These are phyloP conservation scores for Funneliformis mosseae DNA, from an alignment of 192 early-diverging fungal genomes.

Conservation along the genomic window DNA sequence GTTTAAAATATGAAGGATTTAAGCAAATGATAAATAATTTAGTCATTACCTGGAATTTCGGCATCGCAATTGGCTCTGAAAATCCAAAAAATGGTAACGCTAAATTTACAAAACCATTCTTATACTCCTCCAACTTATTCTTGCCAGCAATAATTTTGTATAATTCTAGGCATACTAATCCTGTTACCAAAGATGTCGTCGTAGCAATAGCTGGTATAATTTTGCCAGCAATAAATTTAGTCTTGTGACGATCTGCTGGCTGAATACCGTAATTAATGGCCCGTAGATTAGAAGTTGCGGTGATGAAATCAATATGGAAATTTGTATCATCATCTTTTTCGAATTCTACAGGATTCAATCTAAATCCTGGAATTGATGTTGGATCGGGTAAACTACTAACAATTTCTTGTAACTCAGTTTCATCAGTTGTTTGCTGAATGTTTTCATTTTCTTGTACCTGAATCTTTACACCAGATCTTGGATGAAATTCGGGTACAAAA, in stretches of 20 bases:
- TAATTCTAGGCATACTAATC: slow-evolving; percentile 96
- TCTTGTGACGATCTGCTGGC: slow-evolving; percentile 75
- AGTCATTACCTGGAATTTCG: slow-evolving; percentile 62
- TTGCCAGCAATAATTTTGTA: slow-evolving; percentile 88
- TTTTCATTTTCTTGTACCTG: slow-evolving; percentile 90
- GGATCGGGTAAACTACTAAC: slow-evolving; percentile 74
- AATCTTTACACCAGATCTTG: slow-evolving; percentile 94
- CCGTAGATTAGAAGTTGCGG: slow-evolving; percentile 95
- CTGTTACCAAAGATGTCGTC: slow-evolving; percentile 94
- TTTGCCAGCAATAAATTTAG: slow-evolving; percentile 89
- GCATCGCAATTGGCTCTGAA: slow-evolving; percentile 94
- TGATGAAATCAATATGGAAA: slow-evolving; percentile 99
- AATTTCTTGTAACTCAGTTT: slow-evolving; percentile 65
- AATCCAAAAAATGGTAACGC: slow-evolving; percentile 99
- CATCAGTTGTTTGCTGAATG: slow-evolving; percentile 52
- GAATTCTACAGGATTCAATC: slow-evolving; percentile 90
- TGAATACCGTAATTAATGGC: slow-evolving; percentile 80
- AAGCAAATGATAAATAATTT: neutral
- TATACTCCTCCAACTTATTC: slow-evolving; percentile 92
- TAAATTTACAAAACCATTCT: slow-evolving; percentile 98
- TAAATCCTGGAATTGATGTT: slow-evolving; percentile 78
- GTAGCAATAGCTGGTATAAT: slow-evolving; percentile 94
- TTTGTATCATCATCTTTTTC: slow-evolving; percentile 99
- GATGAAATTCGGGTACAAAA: slow-evolving; percentile 80
- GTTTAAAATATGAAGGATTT: neutral